A percentile compares a stretch with the other conserved stretches of the same genome.
phyloP scores from a whole-genome alignment of 805 yeast genomes.

The Teunomyces aglyptinius region DNA sequence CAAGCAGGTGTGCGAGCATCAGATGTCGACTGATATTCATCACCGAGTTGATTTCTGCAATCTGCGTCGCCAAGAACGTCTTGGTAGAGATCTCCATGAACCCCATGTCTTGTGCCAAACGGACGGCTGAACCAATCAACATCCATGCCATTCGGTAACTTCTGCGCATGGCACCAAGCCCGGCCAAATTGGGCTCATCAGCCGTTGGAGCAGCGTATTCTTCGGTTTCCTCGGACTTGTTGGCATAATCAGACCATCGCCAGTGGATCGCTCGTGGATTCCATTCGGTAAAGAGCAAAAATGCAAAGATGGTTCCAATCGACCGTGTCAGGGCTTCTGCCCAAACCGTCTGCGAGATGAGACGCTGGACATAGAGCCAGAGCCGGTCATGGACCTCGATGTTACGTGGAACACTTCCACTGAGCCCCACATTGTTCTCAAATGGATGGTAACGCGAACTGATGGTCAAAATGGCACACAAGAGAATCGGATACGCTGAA shows the following conservation, averaged over 20 bases:
- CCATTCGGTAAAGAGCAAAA: conserved; percentile 89
- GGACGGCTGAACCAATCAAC: conserved; percentile 82
- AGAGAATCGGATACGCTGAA: conserved; percentile 74
- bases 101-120: conserved; percentile 85
- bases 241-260: conserved; percentile 83
- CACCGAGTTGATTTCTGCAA: conserved; percentile 79
- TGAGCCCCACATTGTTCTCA: conserved; percentile 32
- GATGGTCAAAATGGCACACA: conserved; percentile 79
- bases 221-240: conserved; percentile 46
- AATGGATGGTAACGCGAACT: conserved; percentile 74
- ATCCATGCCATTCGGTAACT: conserved; percentile 92
- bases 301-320: conserved; percentile 82
- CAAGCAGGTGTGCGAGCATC: conserved; percentile 69
- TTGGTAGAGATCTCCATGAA: conserved; percentile 71
- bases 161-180: conserved; percentile 80
- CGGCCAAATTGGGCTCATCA: conserved; percentile 55
- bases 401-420: conserved; percentile 40
- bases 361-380: conserved; percentile 80
- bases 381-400: conserved; percentile 71
- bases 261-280: conserved; percentile 92
- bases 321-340: conserved; percentile 89
- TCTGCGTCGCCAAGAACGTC: conserved; percentile 78
- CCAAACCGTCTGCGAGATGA: conserved; percentile 87
- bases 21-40: conserved; percentile 77
- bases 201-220: conserved; percentile 6